Conservation (phyloP, 1,284 basidiomycete species). For the Trametes hirsuta region DNA sequence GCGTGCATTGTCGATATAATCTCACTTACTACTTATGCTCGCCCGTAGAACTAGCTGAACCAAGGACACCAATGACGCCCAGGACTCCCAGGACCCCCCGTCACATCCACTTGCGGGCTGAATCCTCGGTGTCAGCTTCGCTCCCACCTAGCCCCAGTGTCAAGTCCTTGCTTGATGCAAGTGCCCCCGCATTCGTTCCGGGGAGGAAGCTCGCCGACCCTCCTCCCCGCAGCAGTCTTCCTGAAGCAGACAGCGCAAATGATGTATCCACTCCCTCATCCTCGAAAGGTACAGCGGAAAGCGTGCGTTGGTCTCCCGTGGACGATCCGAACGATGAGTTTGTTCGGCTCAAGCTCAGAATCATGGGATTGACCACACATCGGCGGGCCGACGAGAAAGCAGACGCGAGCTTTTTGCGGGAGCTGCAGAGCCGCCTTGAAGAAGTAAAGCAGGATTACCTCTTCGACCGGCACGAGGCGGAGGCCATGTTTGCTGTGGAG, state of each 20-base stretch:
- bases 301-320: constrained; percentile 36
- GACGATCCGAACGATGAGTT: constrained; percentile 70
- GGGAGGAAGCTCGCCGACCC: constrained; percentile 13
- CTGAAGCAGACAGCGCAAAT: background rate
- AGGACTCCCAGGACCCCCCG: constrained; percentile 39
- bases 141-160: constrained; percentile 18
- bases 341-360: constrained; percentile 58
- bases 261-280: constrained; percentile 9
- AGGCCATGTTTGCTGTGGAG: constrained; percentile 59
- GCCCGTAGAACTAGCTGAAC: constrained; percentile 16
- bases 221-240: background rate
- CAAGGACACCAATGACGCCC: constrained; percentile 32
- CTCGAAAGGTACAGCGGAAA: constrained; percentile 5
- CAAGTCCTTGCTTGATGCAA: constrained; percentile 30
- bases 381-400: constrained; percentile 37
- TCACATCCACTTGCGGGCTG: constrained; percentile 32
- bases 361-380: constrained; percentile 47
- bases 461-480: constrained; percentile 74
- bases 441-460: constrained; percentile 71
- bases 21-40: background rate
- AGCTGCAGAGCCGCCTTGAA: constrained; percentile 57
- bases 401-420: constrained; percentile 44
- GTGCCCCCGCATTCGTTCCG: constrained; percentile 45
- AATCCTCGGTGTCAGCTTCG: constrained; percentile 6
- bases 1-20: background rate